Evolutionary conservation across 139 green algal genomes (phyloP), one percentile per base, ranked within the genome.

Genomic region (Chlorella sp.): DNA sequence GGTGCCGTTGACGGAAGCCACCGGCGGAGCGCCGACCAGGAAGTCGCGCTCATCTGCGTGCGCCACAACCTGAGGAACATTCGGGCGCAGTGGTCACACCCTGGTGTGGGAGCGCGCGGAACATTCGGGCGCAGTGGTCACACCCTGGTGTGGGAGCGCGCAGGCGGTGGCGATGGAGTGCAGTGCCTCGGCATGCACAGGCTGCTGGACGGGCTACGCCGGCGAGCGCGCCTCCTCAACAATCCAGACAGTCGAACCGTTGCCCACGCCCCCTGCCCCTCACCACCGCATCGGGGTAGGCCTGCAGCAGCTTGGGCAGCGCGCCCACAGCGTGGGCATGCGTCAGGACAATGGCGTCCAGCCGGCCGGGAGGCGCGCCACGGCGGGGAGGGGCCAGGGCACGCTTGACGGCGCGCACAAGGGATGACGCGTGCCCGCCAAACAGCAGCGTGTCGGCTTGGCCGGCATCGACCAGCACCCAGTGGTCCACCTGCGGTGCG

Each of bases 281-380:
- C 60, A 83, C 77, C 77, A 62, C 1, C 6, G 60, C 77, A 34
- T 24, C 60, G 0, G 77, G 77, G 28, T 74, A 73, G 30, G 38
- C 58, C 34, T 83, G 40, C 40, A 83, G 58, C 40, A 83, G 77
- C 32, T 40, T n/a, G 6, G 60, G 77, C 58, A 83, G 77, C 30
- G 77, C 77, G 13, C 58, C 60, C 3, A 46, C 34, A 1, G 58
- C 40, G 32, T 56, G 60, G 2, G 60, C 60, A 36, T 51, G 46
- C 14, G 77, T 83, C 40, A 83, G 2, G 1, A 82, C 6, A 11
- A 82, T 56, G 24, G 70, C 36, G 56, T 82, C 76, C 22, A 82
- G 56, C 26, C 70, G 76, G 56, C 11, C 76, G 20, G 48, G 34
- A 5, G 51, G 30, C 48, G 46, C n/a, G 34, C 74, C 74, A 6